Percentiles rank a stretch among this genome's conserved stretches.
These are phyloP conservation scores for Pythium volutum DNA, from an alignment of 352 stramenopile genomes.

Conservation along the genomic window DNA sequence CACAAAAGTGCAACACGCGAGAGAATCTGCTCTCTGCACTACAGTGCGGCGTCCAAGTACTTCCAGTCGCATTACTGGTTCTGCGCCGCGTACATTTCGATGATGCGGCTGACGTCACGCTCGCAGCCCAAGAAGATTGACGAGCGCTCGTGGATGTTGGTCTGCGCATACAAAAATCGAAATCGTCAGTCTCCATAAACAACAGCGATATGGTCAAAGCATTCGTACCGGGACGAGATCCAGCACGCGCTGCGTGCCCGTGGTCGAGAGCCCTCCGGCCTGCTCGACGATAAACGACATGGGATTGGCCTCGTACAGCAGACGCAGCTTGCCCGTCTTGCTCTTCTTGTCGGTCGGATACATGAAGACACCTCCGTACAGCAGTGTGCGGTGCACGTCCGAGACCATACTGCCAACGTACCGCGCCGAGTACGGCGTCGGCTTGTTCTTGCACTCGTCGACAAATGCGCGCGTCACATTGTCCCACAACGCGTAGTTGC, in stretches of 20 bases:
- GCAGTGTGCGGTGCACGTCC: slow-evolving; percentile 97
- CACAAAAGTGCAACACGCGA: no score
- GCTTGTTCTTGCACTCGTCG: slow-evolving; percentile 82
- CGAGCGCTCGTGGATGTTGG: slow-evolving; percentile 96
- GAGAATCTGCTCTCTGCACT: no score
- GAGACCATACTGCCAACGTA: slow-evolving; percentile 99
- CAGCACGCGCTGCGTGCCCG: slow-evolving; percentile 91
- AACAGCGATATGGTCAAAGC: no score
- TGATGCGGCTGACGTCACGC: slow-evolving; percentile 79
- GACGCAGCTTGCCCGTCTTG: slow-evolving; percentile 93
- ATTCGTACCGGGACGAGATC: slow-evolving; percentile 88
- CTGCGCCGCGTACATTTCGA: slow-evolving; percentile 70
- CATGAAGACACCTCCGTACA: slow-evolving; percentile 98
- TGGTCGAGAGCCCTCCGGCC: slow-evolving; percentile 95
- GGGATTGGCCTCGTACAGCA: slow-evolving; percentile 99
- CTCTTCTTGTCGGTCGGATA: slow-evolving; percentile 96
- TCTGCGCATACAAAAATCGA: slow-evolving; percentile 29
- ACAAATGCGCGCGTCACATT: slow-evolving; percentile 88
- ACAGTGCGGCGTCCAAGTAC: background rate
- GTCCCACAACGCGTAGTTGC: slow-evolving; percentile 96
- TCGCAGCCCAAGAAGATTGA: slow-evolving; percentile 96
- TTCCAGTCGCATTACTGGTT: slow-evolving; percentile 29
- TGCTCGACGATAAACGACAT: slow-evolving; percentile 99
- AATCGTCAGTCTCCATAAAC: background rate
- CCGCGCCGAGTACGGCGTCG: slow-evolving; percentile 81